Base-by-base conservation (phyloP, 78 protist genomes). In the Cavenderia fasciculata region DNA sequence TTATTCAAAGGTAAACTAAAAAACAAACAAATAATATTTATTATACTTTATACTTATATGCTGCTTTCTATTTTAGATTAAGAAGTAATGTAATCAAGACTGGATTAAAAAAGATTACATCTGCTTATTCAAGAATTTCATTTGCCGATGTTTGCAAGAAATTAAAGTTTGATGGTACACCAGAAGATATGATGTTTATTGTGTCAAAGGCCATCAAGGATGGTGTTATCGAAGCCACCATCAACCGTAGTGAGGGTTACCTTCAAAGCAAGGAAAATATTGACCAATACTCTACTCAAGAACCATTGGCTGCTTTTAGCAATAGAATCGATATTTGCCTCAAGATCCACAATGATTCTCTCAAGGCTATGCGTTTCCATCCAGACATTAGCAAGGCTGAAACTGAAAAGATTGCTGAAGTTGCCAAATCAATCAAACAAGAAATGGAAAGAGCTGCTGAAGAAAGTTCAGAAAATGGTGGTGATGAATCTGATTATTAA, bases 1-100 rank as follows among this genome's bases (percentile, higher is more conserved):
- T 97, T 27, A 86, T 97, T 41, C 73, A 70, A 86, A 74, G 96
- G 82, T 79, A 63, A 38, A 40, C 31, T 74, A 57, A 27, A 2
- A 23, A 43, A 51, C 41, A 16, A 61, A 27, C 25, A 4, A 10
- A 61, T 14, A 3, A 33, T 14, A 8, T 74, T 29, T 14, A 8
- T 74, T 41, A 10, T 10, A 19, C 11, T 23, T 14, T 56, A 23
- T 27, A 41, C 16, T 56, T 21, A 34, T 49, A 43, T 25, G 31
- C 2, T 59, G 16, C 21, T 14, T 6, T 41, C 11, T 21, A 72
- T 31, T 34, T n/a, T 40, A 88, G 97, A 14, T 86, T 97, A 57
- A 95, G 98, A 11, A 97, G 96, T 63, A 97, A 94, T 87, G 99
- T 98, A 41, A 96, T 98, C 63, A 96, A 96, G 92, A 94, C 97